A percentile compares a stretch with the other conserved stretches of the same genome.
These are phyloP conservation scores for Dimocarpus longan DNA, from an alignment of 345 rosid genomes.

Conservation along the genomic window DNA sequence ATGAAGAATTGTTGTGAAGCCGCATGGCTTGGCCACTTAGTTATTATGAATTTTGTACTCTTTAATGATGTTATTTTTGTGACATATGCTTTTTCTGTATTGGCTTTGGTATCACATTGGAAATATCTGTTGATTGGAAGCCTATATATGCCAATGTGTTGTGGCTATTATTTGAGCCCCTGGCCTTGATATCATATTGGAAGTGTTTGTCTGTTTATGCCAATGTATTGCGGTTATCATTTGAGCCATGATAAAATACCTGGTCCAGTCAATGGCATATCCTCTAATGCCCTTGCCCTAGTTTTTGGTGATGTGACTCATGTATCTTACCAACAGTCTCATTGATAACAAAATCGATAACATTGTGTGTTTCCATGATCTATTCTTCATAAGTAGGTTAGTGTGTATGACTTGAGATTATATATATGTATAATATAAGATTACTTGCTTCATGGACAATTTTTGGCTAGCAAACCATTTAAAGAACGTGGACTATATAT, in stretches of 20 bases:
- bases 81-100: background rate
- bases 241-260: background rate
- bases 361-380: background rate
- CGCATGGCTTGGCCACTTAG: background rate
- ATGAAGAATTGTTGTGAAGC: background rate
- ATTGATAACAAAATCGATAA: background rate
- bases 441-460: background rate
- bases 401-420: background rate
- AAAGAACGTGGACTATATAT: background rate
- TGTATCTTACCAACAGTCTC: background rate
- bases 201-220: too few species aligned
- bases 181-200: too few species aligned
- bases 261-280: background rate
- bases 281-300: background rate
- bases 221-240: too few species aligned
- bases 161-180: background rate
- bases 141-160: background rate
- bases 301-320: background rate
- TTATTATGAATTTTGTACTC: background rate
- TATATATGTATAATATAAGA: background rate
- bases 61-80: background rate
- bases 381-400: background rate
- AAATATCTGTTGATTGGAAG: background rate
- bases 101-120: background rate
- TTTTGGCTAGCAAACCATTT: background rate